These are phyloP conservation scores for Hygrophorus pudorinus DNA, from an alignment of 768 basidiomycete genomes.

Conservation along the genomic window DNA sequence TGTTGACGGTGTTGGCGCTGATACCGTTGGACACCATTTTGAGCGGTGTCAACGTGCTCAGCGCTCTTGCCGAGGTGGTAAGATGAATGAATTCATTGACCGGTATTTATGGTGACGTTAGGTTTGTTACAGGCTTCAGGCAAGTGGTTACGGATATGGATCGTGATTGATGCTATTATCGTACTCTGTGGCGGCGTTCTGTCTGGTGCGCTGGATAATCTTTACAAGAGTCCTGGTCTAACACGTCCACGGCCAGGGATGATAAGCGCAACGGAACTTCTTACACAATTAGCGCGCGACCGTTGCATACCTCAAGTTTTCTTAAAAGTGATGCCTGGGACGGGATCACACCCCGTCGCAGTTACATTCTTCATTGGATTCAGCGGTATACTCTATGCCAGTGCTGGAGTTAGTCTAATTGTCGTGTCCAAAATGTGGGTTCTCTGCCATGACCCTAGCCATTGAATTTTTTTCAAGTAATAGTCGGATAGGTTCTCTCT, in stretches of 20 bases:
- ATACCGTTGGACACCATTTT: conserved; percentile 42
- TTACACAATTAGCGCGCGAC: conserved; percentile 50
- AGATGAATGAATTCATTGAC: conserved; percentile 1
- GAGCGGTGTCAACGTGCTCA: conserved; percentile 50
- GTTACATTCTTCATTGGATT: conserved; percentile 41
- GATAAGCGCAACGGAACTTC: conserved; percentile 46
- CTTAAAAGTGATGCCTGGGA: conserved; percentile 34
- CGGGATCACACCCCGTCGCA: conserved; percentile 42
- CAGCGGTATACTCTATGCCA: conserved; percentile 45
- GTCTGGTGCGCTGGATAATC: conserved; percentile 39
- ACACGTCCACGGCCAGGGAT: conserved; percentile 30
- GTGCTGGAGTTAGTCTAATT: conserved; percentile 38
- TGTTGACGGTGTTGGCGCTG: conserved; percentile 50
- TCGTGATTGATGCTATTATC: conserved; percentile 59
- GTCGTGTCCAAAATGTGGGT: conserved; percentile 52
- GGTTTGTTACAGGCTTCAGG: conserved; percentile 36
- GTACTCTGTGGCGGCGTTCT: conserved; percentile 67
- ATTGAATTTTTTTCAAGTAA: background rate
- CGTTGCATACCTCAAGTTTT: conserved; percentile 49
- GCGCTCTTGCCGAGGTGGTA: conserved; percentile 50
- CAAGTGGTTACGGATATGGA: conserved; percentile 49
- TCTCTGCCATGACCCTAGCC: background rate
- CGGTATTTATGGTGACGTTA: background rate
- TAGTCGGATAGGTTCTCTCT: conserved; percentile 43
- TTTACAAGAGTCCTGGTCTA: background rate